These are phyloP conservation scores for Phaeolepiota aurea DNA, from an alignment of 768 basidiomycete species.

Conservation along the genomic window DNA sequence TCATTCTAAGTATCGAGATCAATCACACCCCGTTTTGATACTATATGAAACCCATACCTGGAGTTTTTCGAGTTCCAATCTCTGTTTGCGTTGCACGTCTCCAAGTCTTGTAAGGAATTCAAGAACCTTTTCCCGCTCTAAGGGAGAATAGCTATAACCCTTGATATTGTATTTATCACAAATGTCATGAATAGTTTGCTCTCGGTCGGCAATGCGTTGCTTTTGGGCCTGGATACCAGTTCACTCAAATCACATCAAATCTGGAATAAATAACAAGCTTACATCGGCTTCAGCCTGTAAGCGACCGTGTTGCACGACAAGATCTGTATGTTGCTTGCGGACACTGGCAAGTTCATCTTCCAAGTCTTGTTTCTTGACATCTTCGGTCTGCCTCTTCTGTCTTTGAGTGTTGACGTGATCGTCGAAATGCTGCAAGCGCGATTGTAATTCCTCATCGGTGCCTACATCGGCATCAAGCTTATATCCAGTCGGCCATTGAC, in stretches of 20 bases:
- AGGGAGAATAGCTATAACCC: constrained; percentile 62
- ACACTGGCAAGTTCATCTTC: constrained; percentile 49
- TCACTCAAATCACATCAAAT: constrained; percentile 1
- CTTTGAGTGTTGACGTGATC: constrained; percentile 44
- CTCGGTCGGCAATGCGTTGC: constrained; percentile 59
- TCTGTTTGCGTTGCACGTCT: constrained; percentile 56
- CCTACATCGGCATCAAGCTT: constrained; percentile 31
- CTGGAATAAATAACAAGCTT: background rate
- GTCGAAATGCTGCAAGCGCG: constrained; percentile 50
- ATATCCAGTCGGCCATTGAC: background rate
- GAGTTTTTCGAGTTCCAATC: constrained; percentile 54
- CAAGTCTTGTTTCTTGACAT: constrained; percentile 47
- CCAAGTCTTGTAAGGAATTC: constrained; percentile 65
- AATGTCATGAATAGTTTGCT: constrained; percentile 64
- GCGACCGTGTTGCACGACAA: constrained; percentile 56
- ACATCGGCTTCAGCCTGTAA: constrained; percentile 72
- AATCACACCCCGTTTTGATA: background rate
- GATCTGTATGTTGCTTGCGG: constrained; percentile 44
- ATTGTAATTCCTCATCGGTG: constrained; percentile 62
- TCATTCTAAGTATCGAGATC: constrained; percentile 34
- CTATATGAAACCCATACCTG: constrained; percentile 40
- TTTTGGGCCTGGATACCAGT: constrained; percentile 54
- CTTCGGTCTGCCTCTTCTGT: constrained; percentile 36
- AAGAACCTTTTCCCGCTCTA: constrained; percentile 62
- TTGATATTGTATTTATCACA: constrained; percentile 61